Conservation (phyloP, 495 filamentous ascomycete species). For the Annulohypoxylon nitens region DNA sequence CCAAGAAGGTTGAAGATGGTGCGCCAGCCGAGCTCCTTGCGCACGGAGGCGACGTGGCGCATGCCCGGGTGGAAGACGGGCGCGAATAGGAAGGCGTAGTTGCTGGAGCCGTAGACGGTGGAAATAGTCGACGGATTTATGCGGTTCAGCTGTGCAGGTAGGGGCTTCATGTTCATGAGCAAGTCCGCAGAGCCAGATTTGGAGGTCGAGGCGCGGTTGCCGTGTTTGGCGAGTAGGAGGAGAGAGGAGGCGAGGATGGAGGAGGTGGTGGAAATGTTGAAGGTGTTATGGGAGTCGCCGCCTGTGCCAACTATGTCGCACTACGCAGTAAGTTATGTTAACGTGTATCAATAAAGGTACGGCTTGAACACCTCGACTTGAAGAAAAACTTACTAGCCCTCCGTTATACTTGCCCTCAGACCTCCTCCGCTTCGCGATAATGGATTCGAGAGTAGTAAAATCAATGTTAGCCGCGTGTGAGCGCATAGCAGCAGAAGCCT, state of each 20-base stretch:
- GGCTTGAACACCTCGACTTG: neutral
- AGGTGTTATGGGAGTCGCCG: slow-evolving; percentile 95
- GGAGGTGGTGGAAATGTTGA: slow-evolving; percentile 95
- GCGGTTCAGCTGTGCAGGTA: slow-evolving; percentile 76
- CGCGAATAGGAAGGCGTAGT: slow-evolving; percentile 96
- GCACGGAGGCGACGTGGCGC: slow-evolving; percentile 84
- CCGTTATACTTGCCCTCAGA: slow-evolving; percentile 78
- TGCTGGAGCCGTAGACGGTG: slow-evolving; percentile 77
- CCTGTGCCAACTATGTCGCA: slow-evolving; percentile 99
- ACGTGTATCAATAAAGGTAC: neutral
- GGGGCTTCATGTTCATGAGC: slow-evolving; percentile 76
- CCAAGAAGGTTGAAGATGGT: slow-evolving; percentile 98
- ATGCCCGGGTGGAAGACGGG: slow-evolving; percentile 97
- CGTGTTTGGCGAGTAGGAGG: slow-evolving; percentile 91
- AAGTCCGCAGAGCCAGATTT: slow-evolving; percentile 96
- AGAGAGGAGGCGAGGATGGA: slow-evolving; percentile 90
- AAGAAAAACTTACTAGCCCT: slow-evolving; percentile 68
- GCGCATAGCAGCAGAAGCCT: slow-evolving; percentile 76
- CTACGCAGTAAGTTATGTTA: slow-evolving; percentile 53
- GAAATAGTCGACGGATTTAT: slow-evolving; percentile 77
- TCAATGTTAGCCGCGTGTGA: slow-evolving; percentile 67
- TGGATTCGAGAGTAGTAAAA: slow-evolving; percentile 45
- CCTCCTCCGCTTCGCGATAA: slow-evolving; percentile 67
- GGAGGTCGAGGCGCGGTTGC: slow-evolving; percentile 95
- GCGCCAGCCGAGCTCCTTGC: slow-evolving; percentile 85